A percentile compares a stretch with the other conserved stretches of the same genome.
phyloP scores from a whole-genome alignment of 2,329 filamentous ascomycete genomes.

The Monilinia polystroma region DNA sequence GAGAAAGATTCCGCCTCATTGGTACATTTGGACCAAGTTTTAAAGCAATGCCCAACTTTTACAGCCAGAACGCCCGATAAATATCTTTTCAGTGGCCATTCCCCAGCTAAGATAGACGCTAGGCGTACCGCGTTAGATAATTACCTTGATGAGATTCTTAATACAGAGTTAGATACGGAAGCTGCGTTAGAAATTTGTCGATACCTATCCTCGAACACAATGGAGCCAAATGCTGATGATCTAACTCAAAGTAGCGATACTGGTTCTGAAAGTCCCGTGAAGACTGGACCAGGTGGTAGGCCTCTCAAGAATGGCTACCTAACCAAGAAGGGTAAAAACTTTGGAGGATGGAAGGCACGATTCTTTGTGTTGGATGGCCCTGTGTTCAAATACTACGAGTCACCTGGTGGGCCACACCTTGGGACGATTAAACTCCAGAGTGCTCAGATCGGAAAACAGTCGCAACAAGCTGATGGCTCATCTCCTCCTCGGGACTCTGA shows the following conservation, averaged over 20 bases:
- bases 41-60: conserved; percentile 73
- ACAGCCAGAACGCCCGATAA: conserved; percentile 78
- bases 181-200: conserved; percentile 80
- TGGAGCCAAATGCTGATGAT: conserved; percentile 63
- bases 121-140: conserved; percentile 75
- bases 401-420: conserved; percentile 82
- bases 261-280: conserved; percentile 43
- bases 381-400: conserved; percentile 85
- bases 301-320: conserved; percentile 84
- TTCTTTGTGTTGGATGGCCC: conserved; percentile 70
- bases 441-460: conserved; percentile 92
- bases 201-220: conserved; percentile 71
- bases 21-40: conserved; percentile 74
- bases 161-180: conserved; percentile 74
- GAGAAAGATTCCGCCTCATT: conserved; percentile 88
- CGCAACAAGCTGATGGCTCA: conserved; percentile 56
- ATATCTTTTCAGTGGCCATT: conserved; percentile 84
- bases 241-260: conserved; percentile 44
- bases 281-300: conserved; percentile 60
- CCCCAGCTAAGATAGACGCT: conserved; percentile 89
- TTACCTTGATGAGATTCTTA: conserved; percentile 82
- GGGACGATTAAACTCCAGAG: conserved; percentile 90
- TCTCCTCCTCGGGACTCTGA: conserved; percentile 65
- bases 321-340: conserved; percentile 97
- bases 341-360: conserved; percentile 94